Conservation (phyloP, 2,329 filamentous ascomycete species). For the Aspergillus hiratsukae region DNA sequence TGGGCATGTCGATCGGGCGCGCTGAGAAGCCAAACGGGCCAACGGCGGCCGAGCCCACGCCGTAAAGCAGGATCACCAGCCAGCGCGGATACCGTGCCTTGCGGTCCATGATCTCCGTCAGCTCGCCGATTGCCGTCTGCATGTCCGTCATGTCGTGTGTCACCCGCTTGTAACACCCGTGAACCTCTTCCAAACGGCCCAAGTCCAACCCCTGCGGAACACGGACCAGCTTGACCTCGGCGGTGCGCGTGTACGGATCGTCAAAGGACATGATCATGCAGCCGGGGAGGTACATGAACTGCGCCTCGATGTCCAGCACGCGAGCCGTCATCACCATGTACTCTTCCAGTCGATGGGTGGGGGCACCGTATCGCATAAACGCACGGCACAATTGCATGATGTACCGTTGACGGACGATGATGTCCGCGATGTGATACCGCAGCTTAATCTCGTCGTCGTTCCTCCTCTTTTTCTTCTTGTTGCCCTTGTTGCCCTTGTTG, state of each 20-base stretch:
- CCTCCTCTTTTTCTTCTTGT: conserved; percentile 7
- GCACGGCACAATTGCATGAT: conserved; percentile 28
- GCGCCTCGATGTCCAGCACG: conserved; percentile 78
- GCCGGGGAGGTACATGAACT: conserved; percentile 77
- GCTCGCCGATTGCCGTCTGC: conserved; percentile 34
- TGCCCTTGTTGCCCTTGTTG: not conserved
- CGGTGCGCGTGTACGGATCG: conserved; percentile 39
- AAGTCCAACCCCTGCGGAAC: conserved; percentile 38
- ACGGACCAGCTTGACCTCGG: conserved; percentile 42
- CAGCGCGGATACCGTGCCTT: conserved; percentile 51
- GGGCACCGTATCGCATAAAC: conserved; percentile 27
- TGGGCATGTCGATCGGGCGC: conserved; percentile 53
- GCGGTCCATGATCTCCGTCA: conserved; percentile 52
- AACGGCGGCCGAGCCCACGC: conserved; percentile 67
- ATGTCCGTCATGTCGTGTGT: conserved; percentile 41
- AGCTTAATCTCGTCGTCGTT: not conserved
- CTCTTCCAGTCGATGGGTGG: conserved; percentile 53
- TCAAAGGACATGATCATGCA: conserved; percentile 57
- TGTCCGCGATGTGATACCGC: conserved; percentile 53
- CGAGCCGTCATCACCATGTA: conserved; percentile 85
- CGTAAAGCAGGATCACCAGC: conserved; percentile 61
- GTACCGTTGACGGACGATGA: conserved; percentile 53
- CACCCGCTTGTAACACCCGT: conserved; percentile 42
- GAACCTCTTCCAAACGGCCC: conserved; percentile 38
- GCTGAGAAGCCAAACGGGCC: conserved; percentile 75